Evolutionary conservation across 2,329 filamentous ascomycete species (phyloP).

Genomic region (Emergomyces pasteurianus): DNA sequence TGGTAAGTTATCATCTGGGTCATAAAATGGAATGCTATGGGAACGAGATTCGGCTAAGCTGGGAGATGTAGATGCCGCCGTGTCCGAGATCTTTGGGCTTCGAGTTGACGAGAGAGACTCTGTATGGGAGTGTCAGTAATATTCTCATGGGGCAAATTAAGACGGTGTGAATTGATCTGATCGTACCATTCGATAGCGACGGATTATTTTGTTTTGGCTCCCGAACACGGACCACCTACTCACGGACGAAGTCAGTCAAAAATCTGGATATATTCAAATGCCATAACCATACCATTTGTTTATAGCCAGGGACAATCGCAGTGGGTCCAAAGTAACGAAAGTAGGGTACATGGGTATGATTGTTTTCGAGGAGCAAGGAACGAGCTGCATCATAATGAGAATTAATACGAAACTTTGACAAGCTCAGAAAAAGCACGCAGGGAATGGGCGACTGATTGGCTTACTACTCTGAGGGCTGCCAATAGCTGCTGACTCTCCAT

Average conservation of each 20-base stretch:
- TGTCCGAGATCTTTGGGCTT: conserved; percentile 21
- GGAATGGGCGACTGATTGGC: conserved; percentile 7
- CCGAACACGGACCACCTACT: conserved; percentile 41
- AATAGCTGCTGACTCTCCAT: conserved; percentile 14
- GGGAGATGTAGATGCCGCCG: conserved; percentile 11
- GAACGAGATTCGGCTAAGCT: conserved; percentile 16
- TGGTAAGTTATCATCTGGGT: conserved; percentile 56
- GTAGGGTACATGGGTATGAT: conserved; percentile 55
- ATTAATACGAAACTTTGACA: conserved; percentile 7
- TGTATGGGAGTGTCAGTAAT: background rate
- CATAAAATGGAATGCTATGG: conserved; percentile 56
- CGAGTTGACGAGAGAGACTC: conserved; percentile 26
- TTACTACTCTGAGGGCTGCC: conserved; percentile 29
- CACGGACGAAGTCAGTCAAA: conserved; percentile 35
- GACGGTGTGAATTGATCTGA: conserved; percentile 4
- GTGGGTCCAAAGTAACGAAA: conserved; percentile 86
- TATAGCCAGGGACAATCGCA: conserved; percentile 82
- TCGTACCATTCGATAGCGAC: conserved; percentile 28
- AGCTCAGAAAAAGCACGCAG: background rate
- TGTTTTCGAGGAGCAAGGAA: conserved; percentile 26
- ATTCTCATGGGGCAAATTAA: background rate
- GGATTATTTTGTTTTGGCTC: conserved; percentile 36
- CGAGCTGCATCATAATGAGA: conserved; percentile 16
- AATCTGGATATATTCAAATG: background rate
- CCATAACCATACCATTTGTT: conserved; percentile 63